A percentile compares a stretch with the other conserved stretches of the same genome.
Conservation (phyloP, 768 basidiomycete genomes). For the Trametes elegans region DNA sequence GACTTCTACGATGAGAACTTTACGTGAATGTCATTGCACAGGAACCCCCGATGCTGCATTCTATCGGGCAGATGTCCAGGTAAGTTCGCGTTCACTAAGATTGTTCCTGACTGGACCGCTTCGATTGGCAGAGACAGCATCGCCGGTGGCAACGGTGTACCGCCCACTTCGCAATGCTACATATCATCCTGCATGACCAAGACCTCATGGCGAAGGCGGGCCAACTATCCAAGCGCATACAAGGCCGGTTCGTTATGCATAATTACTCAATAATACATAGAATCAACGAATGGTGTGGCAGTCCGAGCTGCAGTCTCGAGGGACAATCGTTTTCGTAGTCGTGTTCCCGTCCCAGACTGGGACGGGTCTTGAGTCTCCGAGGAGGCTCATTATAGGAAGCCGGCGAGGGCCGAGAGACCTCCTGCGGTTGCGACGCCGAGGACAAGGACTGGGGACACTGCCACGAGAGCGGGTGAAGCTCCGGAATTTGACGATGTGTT, state of each 20-base stretch:
- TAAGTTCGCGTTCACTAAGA: too few relatives aligned
- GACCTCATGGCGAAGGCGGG: too few relatives aligned
- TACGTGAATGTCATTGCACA: too few relatives aligned
- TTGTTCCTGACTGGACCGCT: too few relatives aligned
- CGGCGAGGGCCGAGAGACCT: slow-evolving; percentile 4
- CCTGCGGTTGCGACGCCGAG: not conserved
- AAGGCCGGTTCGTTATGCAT: not conserved
- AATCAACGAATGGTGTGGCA: slow-evolving; percentile 7
- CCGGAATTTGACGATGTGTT: not conserved
- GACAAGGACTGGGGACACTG: not conserved
- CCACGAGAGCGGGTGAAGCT: not conserved
- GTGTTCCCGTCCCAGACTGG: not conserved
- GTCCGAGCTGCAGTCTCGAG: slow-evolving; percentile 12
- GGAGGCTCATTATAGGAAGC: not conserved
- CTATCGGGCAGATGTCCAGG: too few relatives aligned
- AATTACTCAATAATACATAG: slow-evolving; percentile 1
- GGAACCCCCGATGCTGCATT: too few relatives aligned
- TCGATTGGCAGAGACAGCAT: too few relatives aligned
- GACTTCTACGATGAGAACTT: too few relatives aligned
- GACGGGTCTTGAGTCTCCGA: not conserved
- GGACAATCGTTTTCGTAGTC: slow-evolving; percentile 7
- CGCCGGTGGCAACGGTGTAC: too few relatives aligned
- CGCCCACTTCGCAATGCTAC: too few relatives aligned
- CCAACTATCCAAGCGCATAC: not conserved
- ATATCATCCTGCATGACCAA: too few relatives aligned